Percentiles rank a stretch among this genome's conserved stretches.
phyloP scores from a whole-genome alignment of 805 yeast genomes.

The Ogataea ganodermae region DNA sequence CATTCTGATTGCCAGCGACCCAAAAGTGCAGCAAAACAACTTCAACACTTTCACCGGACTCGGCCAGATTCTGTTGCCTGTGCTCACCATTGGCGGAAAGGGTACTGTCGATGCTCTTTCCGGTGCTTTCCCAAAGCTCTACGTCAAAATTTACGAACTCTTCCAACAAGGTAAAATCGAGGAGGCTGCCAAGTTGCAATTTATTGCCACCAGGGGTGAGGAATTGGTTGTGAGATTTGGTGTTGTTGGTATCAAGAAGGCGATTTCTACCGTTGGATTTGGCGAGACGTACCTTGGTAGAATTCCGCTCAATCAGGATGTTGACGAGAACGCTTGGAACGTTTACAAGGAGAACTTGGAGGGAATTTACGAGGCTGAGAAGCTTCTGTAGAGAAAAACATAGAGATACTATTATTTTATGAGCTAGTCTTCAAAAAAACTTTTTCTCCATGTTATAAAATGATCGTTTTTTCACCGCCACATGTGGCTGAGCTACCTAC shows the following conservation, averaged over 20 bases:
- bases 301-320: constrained; percentile 47
- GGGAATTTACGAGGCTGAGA: constrained; percentile 10
- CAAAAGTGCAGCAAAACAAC: constrained; percentile 39
- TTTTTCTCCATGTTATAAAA: neutral
- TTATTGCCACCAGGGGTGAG: constrained; percentile 46
- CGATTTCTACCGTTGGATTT: constrained; percentile 40
- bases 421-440: neutral
- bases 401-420: neutral
- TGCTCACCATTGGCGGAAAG: constrained; percentile 45
- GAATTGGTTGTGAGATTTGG: constrained; percentile 44
- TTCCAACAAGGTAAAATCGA: constrained; percentile 41
- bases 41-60: constrained; percentile 51
- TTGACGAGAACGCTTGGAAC: constrained; percentile 34
- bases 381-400: neutral
- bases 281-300: constrained; percentile 49
- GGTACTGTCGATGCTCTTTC: constrained; percentile 57
- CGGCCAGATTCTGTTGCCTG: constrained; percentile 53
- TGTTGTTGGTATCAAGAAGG: constrained; percentile 51
- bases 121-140: constrained; percentile 54
- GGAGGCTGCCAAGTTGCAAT: constrained; percentile 46
- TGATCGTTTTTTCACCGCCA: too few species aligned
- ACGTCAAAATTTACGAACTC: constrained; percentile 43
- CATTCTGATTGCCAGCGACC: constrained; percentile 45
- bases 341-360: constrained; percentile 12
- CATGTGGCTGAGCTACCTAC: constrained; percentile 26